Evolutionary conservation across 495 filamentous ascomycete species (phyloP).

Genomic region (Bombardia bombarda): DNA sequence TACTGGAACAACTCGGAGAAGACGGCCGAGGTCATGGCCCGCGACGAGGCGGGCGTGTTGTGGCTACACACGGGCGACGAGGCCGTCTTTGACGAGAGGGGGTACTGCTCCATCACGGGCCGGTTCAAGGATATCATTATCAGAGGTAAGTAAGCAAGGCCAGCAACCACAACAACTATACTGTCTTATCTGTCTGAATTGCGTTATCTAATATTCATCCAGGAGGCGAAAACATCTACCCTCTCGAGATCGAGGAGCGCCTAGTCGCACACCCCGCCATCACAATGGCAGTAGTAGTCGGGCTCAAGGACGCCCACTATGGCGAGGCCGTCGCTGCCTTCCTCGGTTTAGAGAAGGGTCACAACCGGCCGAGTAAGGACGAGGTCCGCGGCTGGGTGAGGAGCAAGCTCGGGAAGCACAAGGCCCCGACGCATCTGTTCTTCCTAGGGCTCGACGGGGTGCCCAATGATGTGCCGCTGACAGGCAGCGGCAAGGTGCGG

Average conservation of each 20-base stretch:
- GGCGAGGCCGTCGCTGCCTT: constrained; percentile 64
- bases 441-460: constrained; percentile 56
- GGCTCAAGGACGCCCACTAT: constrained; percentile 53
- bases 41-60: constrained; percentile 48
- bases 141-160: constrained; percentile 29
- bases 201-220: no score
- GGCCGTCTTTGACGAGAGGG: constrained; percentile 54
- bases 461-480: constrained; percentile 49
- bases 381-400: constrained; percentile 53
- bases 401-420: constrained; percentile 55
- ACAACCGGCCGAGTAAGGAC: constrained; percentile 31
- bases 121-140: constrained; percentile 62
- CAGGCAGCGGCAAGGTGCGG: constrained; percentile 64
- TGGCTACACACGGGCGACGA: constrained; percentile 69
- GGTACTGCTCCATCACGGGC: constrained; percentile 58
- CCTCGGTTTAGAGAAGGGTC: constrained; percentile 29
- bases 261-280: constrained; percentile 50
- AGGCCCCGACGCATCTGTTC: constrained; percentile 58
- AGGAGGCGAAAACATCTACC: constrained; percentile 58
- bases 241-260: constrained; percentile 65
- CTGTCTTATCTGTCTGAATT: constrained; percentile 1
- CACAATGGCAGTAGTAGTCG: constrained; percentile 51
- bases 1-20: constrained; percentile 68
- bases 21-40: constrained; percentile 53
- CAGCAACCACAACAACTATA: background rate